These are phyloP conservation scores for Alternaria alternata DNA, from an alignment of 2,329 filamentous ascomycete genomes.

Conservation along the genomic window DNA sequence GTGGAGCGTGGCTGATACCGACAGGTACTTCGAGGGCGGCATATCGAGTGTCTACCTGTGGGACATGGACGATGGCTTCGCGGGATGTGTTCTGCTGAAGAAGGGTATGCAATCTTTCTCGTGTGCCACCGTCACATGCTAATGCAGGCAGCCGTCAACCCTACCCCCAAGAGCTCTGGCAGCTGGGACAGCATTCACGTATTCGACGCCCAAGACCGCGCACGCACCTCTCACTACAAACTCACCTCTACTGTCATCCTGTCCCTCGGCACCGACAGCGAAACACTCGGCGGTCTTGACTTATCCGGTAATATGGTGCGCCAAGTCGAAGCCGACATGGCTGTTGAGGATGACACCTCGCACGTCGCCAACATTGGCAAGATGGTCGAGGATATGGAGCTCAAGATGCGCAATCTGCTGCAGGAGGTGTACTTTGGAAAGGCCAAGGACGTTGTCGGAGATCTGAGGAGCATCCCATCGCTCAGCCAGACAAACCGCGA, in stretches of 20 bases:
- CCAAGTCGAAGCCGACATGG: slow-evolving; percentile 90
- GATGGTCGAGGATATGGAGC: slow-evolving; percentile 98
- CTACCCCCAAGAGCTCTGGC: slow-evolving; percentile 72
- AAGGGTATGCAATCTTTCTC: slow-evolving; percentile 69
- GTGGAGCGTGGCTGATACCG: slow-evolving; percentile 28
- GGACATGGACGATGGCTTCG: slow-evolving; percentile 98
- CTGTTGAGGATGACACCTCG: slow-evolving; percentile 87
- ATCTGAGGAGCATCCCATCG: slow-evolving; percentile 84
- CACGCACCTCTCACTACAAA: slow-evolving; percentile 93
- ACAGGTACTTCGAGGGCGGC: slow-evolving; percentile 88
- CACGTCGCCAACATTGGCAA: slow-evolving; percentile 93
- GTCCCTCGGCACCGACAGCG: slow-evolving; percentile 74
- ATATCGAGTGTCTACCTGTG: slow-evolving; percentile 97
- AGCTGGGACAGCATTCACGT: slow-evolving; percentile 99
- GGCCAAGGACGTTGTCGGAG: slow-evolving; percentile 96
- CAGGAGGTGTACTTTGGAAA: slow-evolving; percentile 99
- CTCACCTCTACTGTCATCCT: slow-evolving; percentile 97
- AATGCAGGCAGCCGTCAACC: slow-evolving; percentile 67
- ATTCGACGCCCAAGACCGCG: slow-evolving; percentile 93
- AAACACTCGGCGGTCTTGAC: slow-evolving; percentile 82
- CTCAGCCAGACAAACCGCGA: slow-evolving; percentile 87
- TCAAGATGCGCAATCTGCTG: slow-evolving; percentile 97
- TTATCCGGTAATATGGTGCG: slow-evolving; percentile 97
- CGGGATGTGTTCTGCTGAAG: slow-evolving; percentile 93
- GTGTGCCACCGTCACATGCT: slow-evolving; percentile 7